Evolutionary conservation across 306 rosid species (phyloP).

Genomic region (Sechiopsis laciniata): DNA sequence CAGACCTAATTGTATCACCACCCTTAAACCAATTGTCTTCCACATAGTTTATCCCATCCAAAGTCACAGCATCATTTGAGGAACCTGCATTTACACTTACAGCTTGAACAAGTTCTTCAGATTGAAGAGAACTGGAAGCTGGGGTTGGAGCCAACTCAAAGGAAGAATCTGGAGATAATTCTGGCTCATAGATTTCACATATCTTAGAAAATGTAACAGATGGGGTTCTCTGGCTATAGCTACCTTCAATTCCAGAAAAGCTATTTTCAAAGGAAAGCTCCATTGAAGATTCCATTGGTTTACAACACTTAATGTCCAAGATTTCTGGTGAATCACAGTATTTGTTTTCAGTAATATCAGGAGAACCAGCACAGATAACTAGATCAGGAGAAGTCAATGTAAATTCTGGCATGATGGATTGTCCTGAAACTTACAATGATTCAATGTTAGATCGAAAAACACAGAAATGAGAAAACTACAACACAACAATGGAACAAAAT

Average conservation of each 20-base stretch:
- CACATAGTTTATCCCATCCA: conserved; percentile 22
- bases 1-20: conserved; percentile 23
- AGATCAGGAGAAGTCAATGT: conserved; percentile 60
- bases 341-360: conserved; percentile 39
- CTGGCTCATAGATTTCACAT: conserved; percentile 42
- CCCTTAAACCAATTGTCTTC: conserved; percentile 23
- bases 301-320: conserved; percentile 32
- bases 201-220: conserved; percentile 64
- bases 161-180: conserved; percentile 61
- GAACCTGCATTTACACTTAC: conserved; percentile 29
- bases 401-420: conserved; percentile 36
- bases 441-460: conserved; percentile 12
- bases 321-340: conserved; percentile 53
- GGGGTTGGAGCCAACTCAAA: conserved; percentile 68
- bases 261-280: conserved; percentile 88
- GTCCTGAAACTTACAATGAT: conserved; percentile 38
- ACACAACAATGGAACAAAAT: neutral
- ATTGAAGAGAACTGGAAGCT: conserved; percentile 17
- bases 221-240: conserved; percentile 35
- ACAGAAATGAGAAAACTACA: neutral
- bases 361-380: conserved; percentile 57
- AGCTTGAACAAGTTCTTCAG: conserved; percentile 22
- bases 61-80: conserved; percentile 20
- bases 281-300: conserved; percentile 42
- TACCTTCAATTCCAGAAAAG: conserved; percentile 42